These are phyloP conservation scores for Colletotrichum sublineola DNA, from an alignment of 2,329 filamentous ascomycete genomes.

Conservation along the genomic window DNA sequence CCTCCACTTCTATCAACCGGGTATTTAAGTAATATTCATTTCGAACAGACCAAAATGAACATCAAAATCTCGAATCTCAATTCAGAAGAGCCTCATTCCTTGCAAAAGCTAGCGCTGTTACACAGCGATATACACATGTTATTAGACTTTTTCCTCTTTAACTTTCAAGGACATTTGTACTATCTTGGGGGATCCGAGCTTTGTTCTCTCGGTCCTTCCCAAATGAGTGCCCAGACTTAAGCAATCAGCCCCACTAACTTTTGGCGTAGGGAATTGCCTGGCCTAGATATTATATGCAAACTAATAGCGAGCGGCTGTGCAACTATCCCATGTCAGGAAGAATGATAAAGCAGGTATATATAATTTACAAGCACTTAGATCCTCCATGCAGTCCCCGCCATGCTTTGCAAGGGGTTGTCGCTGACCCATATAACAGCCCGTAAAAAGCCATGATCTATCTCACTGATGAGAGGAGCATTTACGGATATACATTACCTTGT, in stretches of 20 bases:
- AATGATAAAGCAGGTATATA: too few species aligned
- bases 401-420: not conserved
- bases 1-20: not conserved
- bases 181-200: too few species aligned
- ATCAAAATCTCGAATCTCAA: too few species aligned
- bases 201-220: too few species aligned
- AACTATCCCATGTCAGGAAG: not conserved
- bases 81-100: too few species aligned
- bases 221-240: too few species aligned
- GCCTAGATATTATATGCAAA: not conserved
- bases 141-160: too few species aligned
- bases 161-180: too few species aligned
- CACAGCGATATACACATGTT: too few species aligned
- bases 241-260: not conserved
- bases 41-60: too few species aligned
- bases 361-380: not conserved
- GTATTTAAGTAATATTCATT: not conserved
- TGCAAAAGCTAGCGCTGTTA: too few species aligned
- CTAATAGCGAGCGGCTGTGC: not conserved
- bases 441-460: not conserved
- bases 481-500: not conserved
- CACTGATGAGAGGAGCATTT: not conserved
- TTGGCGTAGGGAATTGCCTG: not conserved
- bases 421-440: not conserved
- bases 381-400: not conserved